Base-by-base conservation (phyloP, 1,139 yeast species). In the Suhomyces ambrosiae region DNA sequence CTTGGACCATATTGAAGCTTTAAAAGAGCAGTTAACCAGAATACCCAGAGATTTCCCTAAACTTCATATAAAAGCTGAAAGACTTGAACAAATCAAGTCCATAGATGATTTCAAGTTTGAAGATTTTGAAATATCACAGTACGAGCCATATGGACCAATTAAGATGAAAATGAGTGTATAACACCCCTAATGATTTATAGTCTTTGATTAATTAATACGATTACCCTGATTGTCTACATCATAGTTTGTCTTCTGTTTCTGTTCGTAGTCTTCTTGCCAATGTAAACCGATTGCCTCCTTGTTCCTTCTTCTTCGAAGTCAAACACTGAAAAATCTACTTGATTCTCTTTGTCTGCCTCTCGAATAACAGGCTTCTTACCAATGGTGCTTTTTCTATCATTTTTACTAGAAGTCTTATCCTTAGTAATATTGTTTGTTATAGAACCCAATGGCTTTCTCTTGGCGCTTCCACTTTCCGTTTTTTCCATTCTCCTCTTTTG, bases 91-190 rank as follows among this genome's bases (percentile, higher is more conserved):
- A 33, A 80, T 90, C 14, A 71, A 69, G 16, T 63, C 74, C 42
- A 92, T 92, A 43, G 97, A 90, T 58, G 97, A 87, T 53, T 92
- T 92, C 68, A 78, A 71, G 50, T 86, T 69, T 52, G 97, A 89
- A 42, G 98, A 92, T 61, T 89, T 92, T 54, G 84, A 81, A 52
- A 80, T 92, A 30, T 67, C 69, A 3, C 87, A 79, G 38, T 92
- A 92, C 60, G 71, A 85, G 40, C 97, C 97, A 2, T 82, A 88
- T 57, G 76, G 80, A 4, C 80, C 82, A 42, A 90, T 92, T 49
- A 87, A 85, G 51, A 92, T 92, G 99, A 87, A 64, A 76, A 78
- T 78, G 83, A 78, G 82, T 60, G 82, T 78, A 32, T 76, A 57
- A 42, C 25, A 3, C 13, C 16, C 27, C 26, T 23, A 9, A 18